Conservation (phyloP, 192 early-diverging fungal genomes). For the Kickxella alabastrina region DNA sequence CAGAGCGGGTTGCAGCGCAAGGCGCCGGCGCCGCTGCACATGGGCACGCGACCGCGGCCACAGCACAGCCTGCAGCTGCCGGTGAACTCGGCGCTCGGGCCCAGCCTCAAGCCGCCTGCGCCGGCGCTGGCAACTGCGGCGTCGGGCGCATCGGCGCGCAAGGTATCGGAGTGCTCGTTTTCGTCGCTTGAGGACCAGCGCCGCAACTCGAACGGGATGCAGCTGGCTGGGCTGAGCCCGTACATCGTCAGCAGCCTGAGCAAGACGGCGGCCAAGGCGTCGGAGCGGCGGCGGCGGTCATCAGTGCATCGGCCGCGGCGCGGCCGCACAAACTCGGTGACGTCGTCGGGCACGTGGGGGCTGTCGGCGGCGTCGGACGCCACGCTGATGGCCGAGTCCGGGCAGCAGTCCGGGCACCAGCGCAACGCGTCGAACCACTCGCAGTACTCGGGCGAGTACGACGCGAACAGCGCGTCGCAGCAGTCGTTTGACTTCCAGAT, state of each 20-base stretch:
- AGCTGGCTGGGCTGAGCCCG: slow-evolving; percentile 39
- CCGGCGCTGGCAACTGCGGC: slow-evolving; percentile 2
- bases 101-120: slow-evolving; percentile 1
- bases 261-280: slow-evolving; percentile 35
- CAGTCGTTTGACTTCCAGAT: slow-evolving; percentile 33
- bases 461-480: slow-evolving; percentile 1
- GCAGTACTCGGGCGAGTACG: slow-evolving; percentile 8
- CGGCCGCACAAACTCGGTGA: slow-evolving; percentile 19
- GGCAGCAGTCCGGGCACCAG: slow-evolving; percentile 10
- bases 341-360: slow-evolving; percentile 26
- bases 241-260: slow-evolving; percentile 38
- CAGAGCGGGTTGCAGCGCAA: slow-evolving; percentile 15
- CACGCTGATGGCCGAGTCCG: slow-evolving; percentile 17
- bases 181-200: slow-evolving; percentile 37
- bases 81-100: slow-evolving; percentile 6
- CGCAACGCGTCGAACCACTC: slow-evolving; percentile 36
- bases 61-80: slow-evolving; percentile 16
- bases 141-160: slow-evolving; percentile 24
- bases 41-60: slow-evolving; percentile 9
- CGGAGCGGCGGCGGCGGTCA: slow-evolving; percentile 44
- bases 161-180: slow-evolving; percentile 26
- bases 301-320: slow-evolving; percentile 20
- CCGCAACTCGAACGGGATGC: slow-evolving; percentile 11
- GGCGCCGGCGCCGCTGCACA: slow-evolving; percentile 19
- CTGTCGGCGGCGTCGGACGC: slow-evolving; percentile 25